A percentile compares a stretch with the other conserved stretches of the same genome.
Conservation (phyloP, 2,329 filamentous ascomycete species). For the Tricladium varicosporioides region DNA sequence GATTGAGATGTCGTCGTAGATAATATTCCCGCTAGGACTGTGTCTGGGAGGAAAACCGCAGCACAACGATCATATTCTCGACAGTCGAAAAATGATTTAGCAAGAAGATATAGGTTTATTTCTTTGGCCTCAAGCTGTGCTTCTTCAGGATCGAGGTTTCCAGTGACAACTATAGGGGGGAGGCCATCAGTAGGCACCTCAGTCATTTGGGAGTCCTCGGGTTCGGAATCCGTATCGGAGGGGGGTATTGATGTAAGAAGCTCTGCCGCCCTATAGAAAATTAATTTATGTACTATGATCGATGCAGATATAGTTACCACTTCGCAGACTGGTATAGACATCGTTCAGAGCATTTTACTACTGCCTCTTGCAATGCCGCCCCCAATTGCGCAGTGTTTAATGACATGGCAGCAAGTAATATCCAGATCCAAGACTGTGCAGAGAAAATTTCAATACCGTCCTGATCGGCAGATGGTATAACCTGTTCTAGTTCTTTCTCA, state of each 20-base stretch:
- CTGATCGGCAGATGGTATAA: too few species aligned
- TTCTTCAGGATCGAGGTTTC: conserved; percentile 68
- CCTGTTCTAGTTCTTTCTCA: too few species aligned
- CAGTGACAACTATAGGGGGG: conserved; percentile 50
- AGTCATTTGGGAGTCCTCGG: conserved; percentile 59
- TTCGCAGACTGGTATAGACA: conserved; percentile 96
- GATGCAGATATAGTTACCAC: conserved; percentile 58
- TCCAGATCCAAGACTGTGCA: too few species aligned
- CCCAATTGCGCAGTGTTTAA: conserved; percentile 51
- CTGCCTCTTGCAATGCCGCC: conserved; percentile 76
- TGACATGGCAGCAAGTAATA: conserved; percentile 36
- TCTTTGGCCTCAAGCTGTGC: conserved; percentile 75
- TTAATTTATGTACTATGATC: conserved; percentile 15
- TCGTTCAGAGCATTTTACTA: conserved; percentile 87
- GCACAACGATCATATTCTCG: conserved; percentile 93
- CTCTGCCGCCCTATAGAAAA: conserved; percentile 75
- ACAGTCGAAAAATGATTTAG: conserved; percentile 93
- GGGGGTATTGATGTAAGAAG: conserved; percentile 77
- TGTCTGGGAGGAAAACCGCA: conserved; percentile 80
- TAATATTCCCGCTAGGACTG: conserved; percentile 67
- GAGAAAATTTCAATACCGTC: too few species aligned
- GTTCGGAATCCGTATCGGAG: conserved; percentile 48
- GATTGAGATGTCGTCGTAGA: conserved; percentile 40
- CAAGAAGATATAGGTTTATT: conserved; percentile 79
- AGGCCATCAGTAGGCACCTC: conserved; percentile 47